Conservation (phyloP, 2,329 filamentous ascomycete species). For the Cladosporium austrohemisphaericum region DNA sequence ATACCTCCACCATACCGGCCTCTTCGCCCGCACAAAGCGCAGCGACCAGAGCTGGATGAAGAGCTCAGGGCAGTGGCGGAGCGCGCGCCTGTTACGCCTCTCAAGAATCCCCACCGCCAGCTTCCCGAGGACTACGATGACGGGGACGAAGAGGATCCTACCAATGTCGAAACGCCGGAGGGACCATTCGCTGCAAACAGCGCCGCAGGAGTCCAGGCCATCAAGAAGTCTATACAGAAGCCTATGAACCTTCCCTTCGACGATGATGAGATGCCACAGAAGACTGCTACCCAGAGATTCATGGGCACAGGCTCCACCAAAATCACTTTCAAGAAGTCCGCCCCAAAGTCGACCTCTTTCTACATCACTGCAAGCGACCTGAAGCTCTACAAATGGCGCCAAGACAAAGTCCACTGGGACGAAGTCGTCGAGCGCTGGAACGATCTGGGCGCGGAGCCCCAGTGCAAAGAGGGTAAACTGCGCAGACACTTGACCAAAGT, state of each 20-base stretch:
- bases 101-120: no score
- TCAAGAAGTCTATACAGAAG: neutral
- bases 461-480: neutral
- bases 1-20: neutral
- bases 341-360: neutral
- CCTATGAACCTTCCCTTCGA: neutral
- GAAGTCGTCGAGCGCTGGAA: neutral
- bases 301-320: neutral
- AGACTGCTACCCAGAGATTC: neutral
- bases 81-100: no score
- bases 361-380: neutral
- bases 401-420: neutral
- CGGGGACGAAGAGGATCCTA: neutral
- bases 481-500: neutral
- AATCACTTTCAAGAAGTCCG: neutral
- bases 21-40: neutral
- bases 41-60: no score
- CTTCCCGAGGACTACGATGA: neutral
- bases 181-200: constrained; percentile 2
- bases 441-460: neutral
- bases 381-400: constrained; percentile 5
- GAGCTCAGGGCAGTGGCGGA: no score
- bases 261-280: neutral
- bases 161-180: neutral
- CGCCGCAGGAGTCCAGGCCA: neutral